These are phyloP conservation scores for Orbilia ellipsospora DNA, from an alignment of 2,329 filamentous ascomycete genomes.

Conservation along the genomic window DNA sequence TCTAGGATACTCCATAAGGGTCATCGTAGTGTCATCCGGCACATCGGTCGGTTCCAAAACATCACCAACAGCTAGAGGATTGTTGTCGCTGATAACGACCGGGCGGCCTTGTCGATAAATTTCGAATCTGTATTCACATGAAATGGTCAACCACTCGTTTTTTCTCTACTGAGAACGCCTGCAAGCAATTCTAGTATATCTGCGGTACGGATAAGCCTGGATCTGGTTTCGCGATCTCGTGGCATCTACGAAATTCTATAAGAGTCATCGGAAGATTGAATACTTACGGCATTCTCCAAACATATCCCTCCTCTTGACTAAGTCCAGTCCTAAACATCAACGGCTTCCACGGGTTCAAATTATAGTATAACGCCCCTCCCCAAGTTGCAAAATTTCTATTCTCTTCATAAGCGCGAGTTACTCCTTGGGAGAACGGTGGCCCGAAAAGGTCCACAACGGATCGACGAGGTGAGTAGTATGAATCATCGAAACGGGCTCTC, in stretches of 20 bases:
- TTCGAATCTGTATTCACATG: constrained; percentile 23
- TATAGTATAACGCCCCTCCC: constrained; percentile 34
- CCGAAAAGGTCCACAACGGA: constrained; percentile 30
- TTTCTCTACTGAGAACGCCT: no score
- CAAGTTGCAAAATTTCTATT: constrained; percentile 24
- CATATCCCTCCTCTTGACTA: constrained; percentile 8
- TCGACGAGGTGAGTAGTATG: background rate
- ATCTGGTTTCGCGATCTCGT: no score
- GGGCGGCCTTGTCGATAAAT: constrained; percentile 3
- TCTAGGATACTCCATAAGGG: constrained; percentile 11
- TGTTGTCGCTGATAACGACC: background rate
- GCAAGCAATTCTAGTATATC: no score
- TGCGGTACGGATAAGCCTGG: no score
- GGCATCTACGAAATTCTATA: no score
- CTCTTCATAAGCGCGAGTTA: constrained; percentile 29
- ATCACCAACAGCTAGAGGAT: constrained; percentile 21
- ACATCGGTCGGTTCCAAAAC: constrained; percentile 11
- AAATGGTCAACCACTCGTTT: background rate
- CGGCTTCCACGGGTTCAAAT: constrained; percentile 31
- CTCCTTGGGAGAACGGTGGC: constrained; percentile 23
- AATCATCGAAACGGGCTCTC: constrained; percentile 18
- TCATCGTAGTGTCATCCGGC: constrained; percentile 10
- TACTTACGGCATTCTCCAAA: constrained; percentile 36
- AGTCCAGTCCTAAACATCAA: constrained; percentile 34
- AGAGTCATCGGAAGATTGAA: background rate